Conservation (phyloP, 164 flowering plant genomes). For the Berberis vulgaris region DNA sequence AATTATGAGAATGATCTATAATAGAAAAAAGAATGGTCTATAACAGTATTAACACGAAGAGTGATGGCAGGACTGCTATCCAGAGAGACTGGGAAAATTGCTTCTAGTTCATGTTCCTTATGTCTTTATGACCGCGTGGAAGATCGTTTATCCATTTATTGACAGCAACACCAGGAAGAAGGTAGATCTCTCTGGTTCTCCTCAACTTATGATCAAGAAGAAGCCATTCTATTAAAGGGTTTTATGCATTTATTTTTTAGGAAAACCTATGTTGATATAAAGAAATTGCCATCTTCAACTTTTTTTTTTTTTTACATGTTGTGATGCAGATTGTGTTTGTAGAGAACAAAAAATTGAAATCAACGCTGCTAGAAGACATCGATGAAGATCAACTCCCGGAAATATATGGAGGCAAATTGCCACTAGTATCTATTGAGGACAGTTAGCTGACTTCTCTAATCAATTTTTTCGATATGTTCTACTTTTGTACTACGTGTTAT, state of each 20-base stretch:
- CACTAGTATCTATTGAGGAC: constrained; percentile 24
- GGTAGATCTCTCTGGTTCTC: constrained; percentile 24
- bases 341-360: constrained; percentile 43
- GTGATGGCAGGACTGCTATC: constrained; percentile 65
- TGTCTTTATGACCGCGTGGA: constrained; percentile 68
- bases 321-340: constrained; percentile 55
- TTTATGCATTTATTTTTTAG: too few species aligned
- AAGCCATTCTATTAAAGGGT: too few species aligned
- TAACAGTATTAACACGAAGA: neutral
- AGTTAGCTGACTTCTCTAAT: neutral
- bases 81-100: constrained; percentile 79
- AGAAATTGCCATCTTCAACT: neutral
- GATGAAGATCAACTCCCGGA: constrained; percentile 74
- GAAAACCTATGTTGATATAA: neutral
- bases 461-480: too few species aligned
- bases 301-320: neutral
- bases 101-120: constrained; percentile 60
- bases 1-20: neutral
- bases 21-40: neutral
- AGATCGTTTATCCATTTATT: constrained; percentile 65
- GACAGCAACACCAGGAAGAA: constrained; percentile 64
- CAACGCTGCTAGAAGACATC: constrained; percentile 52
- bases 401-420: constrained; percentile 58
- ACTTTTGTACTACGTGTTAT: neutral
- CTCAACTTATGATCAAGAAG: too few species aligned